phyloP scores from a whole-genome alignment of 768 basidiomycete genomes.

The Amanita brunnescens region DNA sequence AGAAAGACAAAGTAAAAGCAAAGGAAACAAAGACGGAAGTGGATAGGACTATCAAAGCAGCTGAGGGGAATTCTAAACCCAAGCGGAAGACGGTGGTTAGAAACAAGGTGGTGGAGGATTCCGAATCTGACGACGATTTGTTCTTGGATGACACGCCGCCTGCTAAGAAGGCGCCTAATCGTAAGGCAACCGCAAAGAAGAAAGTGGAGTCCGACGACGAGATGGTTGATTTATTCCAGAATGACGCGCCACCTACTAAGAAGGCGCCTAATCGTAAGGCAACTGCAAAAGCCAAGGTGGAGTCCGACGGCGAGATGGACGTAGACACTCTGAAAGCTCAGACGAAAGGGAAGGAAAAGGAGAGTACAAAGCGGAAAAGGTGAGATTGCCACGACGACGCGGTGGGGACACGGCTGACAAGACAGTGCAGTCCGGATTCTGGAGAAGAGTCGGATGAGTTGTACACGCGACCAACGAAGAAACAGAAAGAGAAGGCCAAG shows the following conservation, averaged over 20 bases:
- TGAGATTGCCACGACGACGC: slow-evolving; percentile 15
- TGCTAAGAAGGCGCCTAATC: slow-evolving; percentile 14
- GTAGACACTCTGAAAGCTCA: slow-evolving; percentile 15
- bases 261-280: slow-evolving; percentile 21
- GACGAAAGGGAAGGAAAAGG: slow-evolving; percentile 19
- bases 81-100: slow-evolving; percentile 14
- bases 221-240: no score
- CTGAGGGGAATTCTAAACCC: slow-evolving; percentile 7
- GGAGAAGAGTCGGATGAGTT: slow-evolving; percentile 31
- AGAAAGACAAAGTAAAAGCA: slow-evolving; percentile 16
- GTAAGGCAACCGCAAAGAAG: slow-evolving; percentile 21
- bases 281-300: slow-evolving; percentile 14
- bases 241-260: slow-evolving; percentile 6
- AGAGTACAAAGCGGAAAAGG: slow-evolving; percentile 60
- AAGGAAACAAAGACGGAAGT: slow-evolving; percentile 13
- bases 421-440: slow-evolving; percentile 20
- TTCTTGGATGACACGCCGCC: slow-evolving; percentile 5
- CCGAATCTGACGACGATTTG: slow-evolving; percentile 13
- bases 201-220: slow-evolving; percentile 20
- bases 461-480: slow-evolving; percentile 37
- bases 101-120: slow-evolving; percentile 5
- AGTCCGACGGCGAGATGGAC: slow-evolving; percentile 22
- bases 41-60: slow-evolving; percentile 11
- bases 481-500: slow-evolving; percentile 31
- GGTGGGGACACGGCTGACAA: not conserved